Evolutionary conservation across 108 stramenopile genomes (phyloP).

Genomic region (Aurantiochytrium sp.): DNA sequence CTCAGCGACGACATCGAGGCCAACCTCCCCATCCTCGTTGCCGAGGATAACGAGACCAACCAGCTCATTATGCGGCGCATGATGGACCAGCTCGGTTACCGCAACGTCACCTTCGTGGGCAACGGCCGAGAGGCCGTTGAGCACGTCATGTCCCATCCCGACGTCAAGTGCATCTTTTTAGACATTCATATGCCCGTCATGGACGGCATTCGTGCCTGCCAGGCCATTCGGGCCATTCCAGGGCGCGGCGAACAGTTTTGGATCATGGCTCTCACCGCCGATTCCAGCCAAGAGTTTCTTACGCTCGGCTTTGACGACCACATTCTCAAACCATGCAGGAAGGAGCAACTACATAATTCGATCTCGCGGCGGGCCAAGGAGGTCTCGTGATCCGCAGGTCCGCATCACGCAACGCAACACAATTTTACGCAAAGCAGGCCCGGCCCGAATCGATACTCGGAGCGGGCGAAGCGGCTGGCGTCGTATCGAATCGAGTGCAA

Average conservation of each 20-base stretch:
- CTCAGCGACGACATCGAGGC: neutral
- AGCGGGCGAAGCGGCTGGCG: too few species aligned
- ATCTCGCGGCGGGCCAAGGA: neutral
- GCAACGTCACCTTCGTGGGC: neutral
- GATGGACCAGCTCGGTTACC: neutral
- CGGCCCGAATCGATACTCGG: too few species aligned
- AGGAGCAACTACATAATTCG: neutral
- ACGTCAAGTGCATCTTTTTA: slow-evolving; percentile 17
- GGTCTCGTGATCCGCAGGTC: neutral
- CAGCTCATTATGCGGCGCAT: neutral
- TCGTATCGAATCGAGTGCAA: too few species aligned
- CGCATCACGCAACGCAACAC: too few species aligned
- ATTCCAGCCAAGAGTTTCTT: neutral
- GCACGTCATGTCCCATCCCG: neutral
- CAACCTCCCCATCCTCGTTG: neutral
- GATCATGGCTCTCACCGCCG: neutral
- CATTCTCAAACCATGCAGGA: neutral
- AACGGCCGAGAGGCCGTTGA: neutral
- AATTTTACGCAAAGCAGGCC: too few species aligned
- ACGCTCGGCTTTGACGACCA: neutral
- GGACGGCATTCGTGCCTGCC: neutral
- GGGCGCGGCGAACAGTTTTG: neutral
- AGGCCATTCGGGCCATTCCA: neutral
- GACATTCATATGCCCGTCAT: slow-evolving; percentile 37
- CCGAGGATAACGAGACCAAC: slow-evolving; percentile 10